A percentile compares a stretch with the other conserved stretches of the same genome.
These are phyloP conservation scores for Fusarium sp. DNA, from an alignment of 2,329 filamentous ascomycete genomes.

Conservation along the genomic window DNA sequence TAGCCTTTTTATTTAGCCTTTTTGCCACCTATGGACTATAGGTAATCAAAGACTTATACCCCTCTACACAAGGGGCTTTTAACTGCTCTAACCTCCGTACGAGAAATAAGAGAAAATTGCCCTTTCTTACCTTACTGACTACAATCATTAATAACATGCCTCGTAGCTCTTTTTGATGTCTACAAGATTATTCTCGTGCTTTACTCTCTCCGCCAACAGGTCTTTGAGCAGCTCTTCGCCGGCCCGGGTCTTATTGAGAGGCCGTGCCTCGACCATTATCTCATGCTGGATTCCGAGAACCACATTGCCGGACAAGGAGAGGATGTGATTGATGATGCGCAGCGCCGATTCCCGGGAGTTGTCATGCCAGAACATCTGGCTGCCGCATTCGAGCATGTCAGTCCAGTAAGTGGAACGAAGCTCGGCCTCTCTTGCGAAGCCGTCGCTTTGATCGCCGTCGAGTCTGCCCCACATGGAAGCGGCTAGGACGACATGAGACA, in stretches of 20 bases:
- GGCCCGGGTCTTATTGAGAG: neutral
- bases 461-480: neutral
- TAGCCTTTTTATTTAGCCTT: too few species aligned
- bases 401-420: neutral
- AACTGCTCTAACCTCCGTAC: too few species aligned
- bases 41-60: too few species aligned
- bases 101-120: too few species aligned
- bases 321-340: neutral
- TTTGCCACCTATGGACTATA: too few species aligned
- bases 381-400: neutral
- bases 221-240: neutral
- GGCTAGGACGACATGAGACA: neutral
- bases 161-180: neutral
- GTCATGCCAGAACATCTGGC: neutral
- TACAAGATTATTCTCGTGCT: neutral
- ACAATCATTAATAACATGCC: neutral
- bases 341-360: neutral
- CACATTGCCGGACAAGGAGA: neutral
- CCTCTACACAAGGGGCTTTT: too few species aligned
- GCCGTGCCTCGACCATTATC: neutral
- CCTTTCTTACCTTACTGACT: too few species aligned
- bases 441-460: neutral
- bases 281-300: neutral
- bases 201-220: fast-evolving
- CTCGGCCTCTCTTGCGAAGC: neutral